Evolutionary conservation across 1,284 basidiomycete genomes (phyloP), one percentile per base, ranked within the genome.

Genomic region (Boletus semigastroideus): DNA sequence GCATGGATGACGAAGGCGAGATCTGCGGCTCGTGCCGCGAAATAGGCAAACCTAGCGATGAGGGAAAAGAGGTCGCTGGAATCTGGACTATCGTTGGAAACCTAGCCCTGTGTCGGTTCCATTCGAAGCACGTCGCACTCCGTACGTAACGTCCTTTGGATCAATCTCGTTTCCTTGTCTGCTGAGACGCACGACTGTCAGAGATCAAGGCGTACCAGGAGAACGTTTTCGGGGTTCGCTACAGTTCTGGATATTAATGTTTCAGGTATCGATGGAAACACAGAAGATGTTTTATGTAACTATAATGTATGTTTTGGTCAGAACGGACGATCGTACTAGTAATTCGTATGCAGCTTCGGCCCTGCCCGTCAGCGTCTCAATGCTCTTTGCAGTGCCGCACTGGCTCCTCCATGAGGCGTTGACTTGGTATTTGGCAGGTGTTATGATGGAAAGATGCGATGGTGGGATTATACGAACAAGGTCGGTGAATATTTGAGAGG

Each of bases 1-100:
- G 84, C 0, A 58, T 85, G 22, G 75, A 87, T 60, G 65, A 70
- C 10, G 86, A 89, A 64, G 84, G 85, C 11, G 86, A 90, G 67
- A 61, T 86, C 14, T 73, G 77, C 13, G 76, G 78, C 20, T 7
- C 3, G 68, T 74, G 6, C 68, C 71, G 80, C 27, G 76, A 80
- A 55, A 67, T 79, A 19, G 83, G 82, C 11, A 69, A 80, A 9
- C 73, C 74, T 1, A 73, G 76, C 19, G 42, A 56, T 30, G 50
- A 57, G 5, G 55, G 51, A 0, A 36, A 59, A 12, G 47, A 44
- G 27, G 36, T 49, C 61, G 83, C 52, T 83, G 79, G 76, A 71
- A 77, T 63, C 75, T 83, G 74, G 77, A 77, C 57, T 30, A 53
- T 65, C 34, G 46, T 65, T 30, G 71, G 70, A 30, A 72, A 73